Conservation (phyloP, 495 filamentous ascomycete genomes). For the Trichoderma orchidacearum region DNA sequence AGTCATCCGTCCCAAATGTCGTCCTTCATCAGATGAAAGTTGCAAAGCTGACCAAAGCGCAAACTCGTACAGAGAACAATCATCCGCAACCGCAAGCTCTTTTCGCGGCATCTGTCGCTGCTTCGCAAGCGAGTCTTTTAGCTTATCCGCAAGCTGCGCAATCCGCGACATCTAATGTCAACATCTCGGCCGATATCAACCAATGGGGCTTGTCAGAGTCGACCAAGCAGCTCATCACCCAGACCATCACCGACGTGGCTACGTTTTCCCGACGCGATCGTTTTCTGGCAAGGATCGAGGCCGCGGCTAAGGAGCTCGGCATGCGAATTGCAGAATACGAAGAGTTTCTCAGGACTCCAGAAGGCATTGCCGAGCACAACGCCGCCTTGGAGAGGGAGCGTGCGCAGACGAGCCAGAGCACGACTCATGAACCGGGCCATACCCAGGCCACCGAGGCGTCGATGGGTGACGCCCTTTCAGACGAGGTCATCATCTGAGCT, state of each 20-base stretch:
- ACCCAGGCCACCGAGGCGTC: constrained; percentile 10
- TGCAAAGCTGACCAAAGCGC: constrained; percentile 16
- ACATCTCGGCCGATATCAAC: not conserved
- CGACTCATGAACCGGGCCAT: no score
- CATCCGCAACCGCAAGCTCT: not conserved
- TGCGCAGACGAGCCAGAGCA: constrained; percentile 2
- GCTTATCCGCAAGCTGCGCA: not conserved
- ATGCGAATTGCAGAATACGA: constrained; percentile 3
- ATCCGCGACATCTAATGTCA: not conserved
- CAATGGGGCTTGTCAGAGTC: not conserved
- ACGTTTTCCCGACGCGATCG: not conserved
- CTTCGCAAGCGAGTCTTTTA: not conserved
- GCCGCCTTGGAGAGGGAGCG: not conserved
- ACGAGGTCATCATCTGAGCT: constrained; percentile 3
- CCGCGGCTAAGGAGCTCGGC: not conserved
- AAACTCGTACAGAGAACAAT: constrained; percentile 5
- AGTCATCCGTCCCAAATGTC: not conserved
- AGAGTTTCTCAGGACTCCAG: not conserved
- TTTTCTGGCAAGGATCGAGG: not conserved
- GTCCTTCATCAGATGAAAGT: not conserved
- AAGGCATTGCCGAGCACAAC: not conserved
- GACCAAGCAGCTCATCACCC: not conserved
- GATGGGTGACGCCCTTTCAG: constrained; percentile 3
- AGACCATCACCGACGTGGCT: not conserved
- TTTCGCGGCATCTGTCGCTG: not conserved